These are phyloP conservation scores for Trametes maxima DNA, from an alignment of 768 basidiomycete species.

Conservation along the genomic window DNA sequence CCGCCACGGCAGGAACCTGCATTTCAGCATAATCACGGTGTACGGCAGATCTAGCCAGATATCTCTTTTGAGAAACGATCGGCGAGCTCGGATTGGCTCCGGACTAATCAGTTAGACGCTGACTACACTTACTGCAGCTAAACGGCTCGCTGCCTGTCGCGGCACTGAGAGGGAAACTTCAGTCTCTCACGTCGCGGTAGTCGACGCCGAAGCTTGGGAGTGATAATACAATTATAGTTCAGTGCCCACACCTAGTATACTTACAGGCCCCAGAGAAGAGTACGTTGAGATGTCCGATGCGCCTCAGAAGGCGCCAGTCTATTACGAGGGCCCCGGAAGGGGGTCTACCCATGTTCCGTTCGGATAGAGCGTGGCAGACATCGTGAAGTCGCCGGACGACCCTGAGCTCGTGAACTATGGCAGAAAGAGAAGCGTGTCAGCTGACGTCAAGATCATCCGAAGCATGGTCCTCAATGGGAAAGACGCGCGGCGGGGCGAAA, in stretches of 20 bases:
- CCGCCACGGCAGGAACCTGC: background rate
- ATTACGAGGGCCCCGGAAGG: slow-evolving; percentile 59
- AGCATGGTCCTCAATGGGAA: background rate
- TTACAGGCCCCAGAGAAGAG: slow-evolving; percentile 14
- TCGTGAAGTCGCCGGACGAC: slow-evolving; percentile 74
- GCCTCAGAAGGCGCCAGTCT: slow-evolving; percentile 2
- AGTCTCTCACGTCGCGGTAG: slow-evolving; percentile 3
- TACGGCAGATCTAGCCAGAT: slow-evolving; percentile 9
- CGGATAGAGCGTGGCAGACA: slow-evolving; percentile 71
- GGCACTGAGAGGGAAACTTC: background rate
- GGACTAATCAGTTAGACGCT: slow-evolving; percentile 2
- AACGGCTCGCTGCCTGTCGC: background rate
- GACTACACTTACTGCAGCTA: background rate
- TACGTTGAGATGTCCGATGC: background rate
- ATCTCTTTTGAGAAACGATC: slow-evolving; percentile 7
- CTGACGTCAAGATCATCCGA: background rate
- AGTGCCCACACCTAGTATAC: slow-evolving; percentile 12
- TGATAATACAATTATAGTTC: slow-evolving; percentile 19
- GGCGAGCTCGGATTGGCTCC: slow-evolving; percentile 12
- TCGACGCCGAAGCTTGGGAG: slow-evolving; percentile 12
- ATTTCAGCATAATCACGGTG: slow-evolving; percentile 1
- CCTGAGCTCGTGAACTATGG: slow-evolving; percentile 49
- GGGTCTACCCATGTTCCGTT: slow-evolving; percentile 86
- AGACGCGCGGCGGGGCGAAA: background rate
- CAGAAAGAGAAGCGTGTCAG: slow-evolving; percentile 16